Conservation (phyloP, 768 basidiomycete genomes). For the Clavulina sp. region DNA sequence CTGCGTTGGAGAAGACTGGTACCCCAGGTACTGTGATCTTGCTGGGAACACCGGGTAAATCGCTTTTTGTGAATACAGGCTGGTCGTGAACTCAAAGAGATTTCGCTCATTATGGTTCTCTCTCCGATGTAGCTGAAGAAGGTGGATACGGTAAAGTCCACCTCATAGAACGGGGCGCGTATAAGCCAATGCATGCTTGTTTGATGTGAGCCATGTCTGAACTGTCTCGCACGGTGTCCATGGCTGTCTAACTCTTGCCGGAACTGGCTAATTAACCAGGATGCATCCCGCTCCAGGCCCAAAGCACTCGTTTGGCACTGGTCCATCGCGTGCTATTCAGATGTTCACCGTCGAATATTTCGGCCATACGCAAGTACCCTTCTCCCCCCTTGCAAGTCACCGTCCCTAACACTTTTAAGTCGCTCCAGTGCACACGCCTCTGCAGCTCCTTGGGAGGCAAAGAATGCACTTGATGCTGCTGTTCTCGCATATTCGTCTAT, state of each 20-base stretch:
- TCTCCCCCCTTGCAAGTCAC: too few relatives aligned
- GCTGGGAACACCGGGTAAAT: constrained; percentile 60
- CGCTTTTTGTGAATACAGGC: too few relatives aligned
- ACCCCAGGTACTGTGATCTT: constrained; percentile 53
- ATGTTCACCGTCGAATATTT: constrained; percentile 43
- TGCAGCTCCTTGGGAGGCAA: constrained; percentile 69
- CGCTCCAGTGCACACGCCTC: constrained; percentile 54
- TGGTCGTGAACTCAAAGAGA: too few relatives aligned
- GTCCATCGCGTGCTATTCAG: constrained; percentile 46
- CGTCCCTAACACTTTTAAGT: too few relatives aligned
- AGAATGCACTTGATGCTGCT: constrained; percentile 77
- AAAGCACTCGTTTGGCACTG: constrained; percentile 44
- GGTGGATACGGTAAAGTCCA: constrained; percentile 55
- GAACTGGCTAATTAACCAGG: constrained; percentile 20
- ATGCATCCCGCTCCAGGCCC: constrained; percentile 77
- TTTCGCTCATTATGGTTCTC: too few relatives aligned
- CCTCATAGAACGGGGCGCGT: constrained; percentile 53
- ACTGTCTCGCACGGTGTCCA: too few relatives aligned
- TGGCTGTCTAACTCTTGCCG: too few relatives aligned
- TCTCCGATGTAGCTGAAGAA: constrained; percentile 48
- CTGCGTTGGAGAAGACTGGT: constrained; percentile 39
- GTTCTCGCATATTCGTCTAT: constrained; percentile 67
- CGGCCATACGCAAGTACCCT: constrained; percentile 58
- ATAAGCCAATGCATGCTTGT: constrained; percentile 60
- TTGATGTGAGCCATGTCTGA: constrained; percentile 43